Evolutionary conservation across 805 yeast genomes (phyloP), one percentile per base, ranked within the genome.

Genomic region (Isabelozyma heimii): DNA sequence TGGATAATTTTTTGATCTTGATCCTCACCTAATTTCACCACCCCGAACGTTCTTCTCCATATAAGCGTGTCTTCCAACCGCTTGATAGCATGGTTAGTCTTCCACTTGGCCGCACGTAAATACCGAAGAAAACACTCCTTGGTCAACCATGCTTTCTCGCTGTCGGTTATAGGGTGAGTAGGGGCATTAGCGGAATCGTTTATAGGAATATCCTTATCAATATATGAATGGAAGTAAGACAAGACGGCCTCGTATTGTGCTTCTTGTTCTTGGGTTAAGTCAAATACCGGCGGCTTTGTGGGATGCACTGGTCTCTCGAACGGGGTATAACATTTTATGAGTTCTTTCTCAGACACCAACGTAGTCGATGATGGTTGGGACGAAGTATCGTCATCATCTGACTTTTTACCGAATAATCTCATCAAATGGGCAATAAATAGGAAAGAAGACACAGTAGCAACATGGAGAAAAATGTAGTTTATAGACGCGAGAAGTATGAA

Each of bases 11-110:
- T 70, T 26, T 59, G 56, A 3, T 62, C 50, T 33, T 67, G 69
- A 8, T 64, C 57, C 8, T 54, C 61, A 2, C 68, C 69, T 20
- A 69, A 54, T 6, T 60, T 44, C 10, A 67, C 70, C 16, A 72
- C 65, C 8, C 84, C 84, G 56, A 78, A 78, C 9, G 78, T 75
- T 51, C 84, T 69, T 63, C 85, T 72, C 85, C 85, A 80, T 1
- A 70, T 62, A n/a, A 80, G 49, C 1, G 83, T 77, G 14, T 73
- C 74, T 40, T 71, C 73, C 9, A 80, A 59, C 47, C 80, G 61
- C 48, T 74, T 72, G 24, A 75, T 73, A 4, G 83, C 73, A 7
- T 66, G 62, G 8, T 70, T 69, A 0, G 57, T 58, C 49, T 76
- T 67, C 82, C 84, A 80, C 52, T 79, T 79, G 40, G 77, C 67